A percentile compares a stretch with the other conserved stretches of the same genome.
Evolutionary conservation across 345 rosid species (phyloP).

Genomic region (Salix suchowensis): DNA sequence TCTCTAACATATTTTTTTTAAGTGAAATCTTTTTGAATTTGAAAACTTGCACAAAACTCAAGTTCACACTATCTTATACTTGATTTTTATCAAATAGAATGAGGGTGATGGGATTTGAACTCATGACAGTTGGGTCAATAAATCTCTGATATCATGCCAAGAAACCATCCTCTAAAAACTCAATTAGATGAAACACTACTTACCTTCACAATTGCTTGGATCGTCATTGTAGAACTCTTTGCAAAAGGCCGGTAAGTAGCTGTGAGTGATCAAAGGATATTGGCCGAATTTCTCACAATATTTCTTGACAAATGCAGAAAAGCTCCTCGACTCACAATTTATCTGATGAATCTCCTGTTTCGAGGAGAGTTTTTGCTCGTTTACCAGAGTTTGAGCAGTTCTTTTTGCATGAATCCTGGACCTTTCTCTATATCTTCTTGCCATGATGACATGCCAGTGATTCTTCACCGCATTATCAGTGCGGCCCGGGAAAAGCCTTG

Average conservation of each 20-base stretch:
- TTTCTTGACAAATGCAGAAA: constrained; percentile 3
- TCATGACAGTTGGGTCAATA: fast-evolving
- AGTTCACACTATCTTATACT: fast-evolving
- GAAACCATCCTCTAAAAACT: fast-evolving
- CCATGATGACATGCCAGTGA: constrained; percentile 98
- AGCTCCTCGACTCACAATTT: neutral
- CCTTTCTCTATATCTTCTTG: constrained; percentile 53
- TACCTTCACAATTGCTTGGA: constrained; percentile 7
- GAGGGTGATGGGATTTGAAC: fast-evolving
- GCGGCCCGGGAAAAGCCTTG: constrained; percentile 81
- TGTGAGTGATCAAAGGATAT: neutral
- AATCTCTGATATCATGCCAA: fast-evolving
- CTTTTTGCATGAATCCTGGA: constrained; percentile 19
- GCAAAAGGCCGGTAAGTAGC: neutral
- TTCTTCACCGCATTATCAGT: constrained; percentile 97
- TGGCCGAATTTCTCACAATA: constrained; percentile 8
- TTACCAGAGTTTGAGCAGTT: constrained; percentile 5
- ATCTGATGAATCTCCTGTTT: neutral
- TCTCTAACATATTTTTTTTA: fast-evolving
- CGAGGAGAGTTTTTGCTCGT: neutral
- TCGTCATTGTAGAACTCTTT: neutral
- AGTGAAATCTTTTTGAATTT: fast-evolving
- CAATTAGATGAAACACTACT: neutral
- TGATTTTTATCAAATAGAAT: no score
- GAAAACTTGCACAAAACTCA: no score